A percentile compares a stretch with the other conserved stretches of the same genome.
These are phyloP conservation scores for Trichoderma sp. DNA, from an alignment of 2,329 filamentous ascomycete species.

Conservation along the genomic window DNA sequence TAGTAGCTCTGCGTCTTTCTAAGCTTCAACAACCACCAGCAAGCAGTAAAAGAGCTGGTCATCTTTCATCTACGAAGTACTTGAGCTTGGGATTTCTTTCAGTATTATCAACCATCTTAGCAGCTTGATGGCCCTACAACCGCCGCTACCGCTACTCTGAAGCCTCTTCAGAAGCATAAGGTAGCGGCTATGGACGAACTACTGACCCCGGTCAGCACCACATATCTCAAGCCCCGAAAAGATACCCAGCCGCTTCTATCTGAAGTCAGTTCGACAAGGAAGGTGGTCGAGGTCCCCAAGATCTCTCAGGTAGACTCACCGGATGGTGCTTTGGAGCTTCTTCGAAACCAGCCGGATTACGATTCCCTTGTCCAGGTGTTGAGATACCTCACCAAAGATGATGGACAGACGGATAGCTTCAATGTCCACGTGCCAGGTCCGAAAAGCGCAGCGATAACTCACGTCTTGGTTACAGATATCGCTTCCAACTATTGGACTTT, in stretches of 20 bases:
- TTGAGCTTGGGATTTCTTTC: not conserved
- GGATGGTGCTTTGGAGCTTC: conserved; percentile 55
- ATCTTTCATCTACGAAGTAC: not conserved
- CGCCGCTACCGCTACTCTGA: not conserved
- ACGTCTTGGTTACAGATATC: conserved; percentile 69
- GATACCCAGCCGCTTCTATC: conserved; percentile 38
- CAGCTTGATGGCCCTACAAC: not conserved
- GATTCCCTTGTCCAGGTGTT: conserved; percentile 53
- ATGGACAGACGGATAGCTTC: conserved; percentile 24
- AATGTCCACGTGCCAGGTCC: conserved; percentile 53
- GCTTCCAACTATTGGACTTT: conserved; percentile 79
- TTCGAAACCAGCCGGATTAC: conserved; percentile 62
- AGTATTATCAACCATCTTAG: not conserved
- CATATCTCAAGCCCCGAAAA: conserved; percentile 41
- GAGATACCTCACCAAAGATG: conserved; percentile 44
- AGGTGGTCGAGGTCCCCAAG: conserved; percentile 6
- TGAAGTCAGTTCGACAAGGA: conserved; percentile 31
- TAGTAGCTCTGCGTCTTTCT: not conserved
- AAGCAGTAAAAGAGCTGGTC: not conserved
- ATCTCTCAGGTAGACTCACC: conserved; percentile 28
- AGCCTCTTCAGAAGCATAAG: not conserved
- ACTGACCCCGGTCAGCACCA: conserved; percentile 53
- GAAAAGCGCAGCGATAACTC: conserved; percentile 69
- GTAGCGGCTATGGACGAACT: conserved; percentile 51
- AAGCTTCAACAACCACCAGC: not conserved